Conservation (phyloP, 176 grass and related monocot genomes). For the Hyparrhenia diplandra region DNA sequence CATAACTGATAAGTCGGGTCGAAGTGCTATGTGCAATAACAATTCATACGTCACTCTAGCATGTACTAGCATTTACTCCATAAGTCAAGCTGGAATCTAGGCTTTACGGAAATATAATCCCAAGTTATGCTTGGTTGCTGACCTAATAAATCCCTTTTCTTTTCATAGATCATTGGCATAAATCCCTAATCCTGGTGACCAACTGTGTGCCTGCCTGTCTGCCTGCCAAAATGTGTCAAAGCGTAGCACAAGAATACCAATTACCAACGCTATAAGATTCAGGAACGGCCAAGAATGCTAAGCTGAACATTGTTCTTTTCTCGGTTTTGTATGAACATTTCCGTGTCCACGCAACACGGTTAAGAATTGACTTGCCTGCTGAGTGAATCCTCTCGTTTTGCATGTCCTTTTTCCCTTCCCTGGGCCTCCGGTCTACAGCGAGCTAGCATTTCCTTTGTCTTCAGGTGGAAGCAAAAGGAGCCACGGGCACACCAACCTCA, state of each 20-base stretch:
- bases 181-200: neutral
- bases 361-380: neutral
- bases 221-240: neutral
- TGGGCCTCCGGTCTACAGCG: neutral
- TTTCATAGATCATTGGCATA: neutral
- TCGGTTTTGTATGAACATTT: neutral
- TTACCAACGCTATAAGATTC: too few species aligned
- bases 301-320: neutral
- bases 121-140: neutral
- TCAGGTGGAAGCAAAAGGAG: slow-evolving; percentile 29
- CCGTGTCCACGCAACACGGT: too few species aligned
- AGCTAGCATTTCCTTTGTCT: slow-evolving; percentile 5
- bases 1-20: too few species aligned
- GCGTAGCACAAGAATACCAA: neutral
- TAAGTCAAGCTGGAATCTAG: neutral
- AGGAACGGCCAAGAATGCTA: neutral
- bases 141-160: neutral
- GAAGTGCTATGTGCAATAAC: too few species aligned
- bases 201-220: too few species aligned
- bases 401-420: too few species aligned
- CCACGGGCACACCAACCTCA: slow-evolving; percentile 26
- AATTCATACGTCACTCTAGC: too few species aligned
- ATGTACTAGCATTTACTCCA: neutral
- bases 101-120: neutral
- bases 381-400: too few species aligned